A percentile compares a stretch with the other conserved stretches of the same genome.
These are phyloP conservation scores for Amborella trichopoda DNA, from an alignment of 164 flowering plant species.

Conservation along the genomic window DNA sequence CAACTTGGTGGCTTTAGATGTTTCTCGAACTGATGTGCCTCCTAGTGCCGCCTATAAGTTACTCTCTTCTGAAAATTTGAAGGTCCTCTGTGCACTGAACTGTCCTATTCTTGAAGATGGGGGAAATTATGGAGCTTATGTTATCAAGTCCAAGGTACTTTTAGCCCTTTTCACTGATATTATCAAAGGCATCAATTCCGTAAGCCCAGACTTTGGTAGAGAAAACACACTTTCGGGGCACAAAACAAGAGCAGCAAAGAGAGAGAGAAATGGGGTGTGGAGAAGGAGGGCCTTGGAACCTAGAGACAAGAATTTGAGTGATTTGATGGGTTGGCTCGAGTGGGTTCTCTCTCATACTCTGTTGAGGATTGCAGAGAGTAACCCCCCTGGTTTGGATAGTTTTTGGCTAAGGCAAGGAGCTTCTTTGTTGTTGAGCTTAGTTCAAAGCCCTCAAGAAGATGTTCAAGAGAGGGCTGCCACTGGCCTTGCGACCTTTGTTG, in stretches of 20 bases:
- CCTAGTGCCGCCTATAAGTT: slow-evolving; percentile 44
- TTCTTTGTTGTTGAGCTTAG: slow-evolving; percentile 53
- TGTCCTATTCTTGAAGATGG: slow-evolving; percentile 68
- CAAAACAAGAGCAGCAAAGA: slow-evolving; percentile 5
- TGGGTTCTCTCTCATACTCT: slow-evolving; percentile 82
- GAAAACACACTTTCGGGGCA: slow-evolving; percentile 30
- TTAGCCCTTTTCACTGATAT: slow-evolving; percentile 53
- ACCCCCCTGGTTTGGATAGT: slow-evolving; percentile 52
- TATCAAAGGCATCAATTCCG: slow-evolving; percentile 49
- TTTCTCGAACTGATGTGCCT: slow-evolving; percentile 74
- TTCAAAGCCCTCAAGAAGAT: slow-evolving; percentile 87
- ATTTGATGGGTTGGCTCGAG: slow-evolving; percentile 79
- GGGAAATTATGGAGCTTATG: slow-evolving; percentile 22
- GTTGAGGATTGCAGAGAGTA: slow-evolving; percentile 73
- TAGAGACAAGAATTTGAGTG: slow-evolving; percentile 37
- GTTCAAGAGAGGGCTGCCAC: slow-evolving; percentile 98
- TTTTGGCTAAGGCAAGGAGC: slow-evolving; percentile 96
- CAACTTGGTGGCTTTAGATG: slow-evolving; percentile 67
- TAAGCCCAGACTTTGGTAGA: neutral
- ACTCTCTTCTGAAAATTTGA: slow-evolving; percentile 51
- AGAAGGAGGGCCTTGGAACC: slow-evolving; percentile 49
- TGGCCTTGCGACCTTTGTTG: slow-evolving; percentile 95
- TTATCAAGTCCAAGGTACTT: slow-evolving; percentile 51
- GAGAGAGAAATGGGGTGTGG: slow-evolving; percentile 40
- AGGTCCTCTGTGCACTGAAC: slow-evolving; percentile 73